Conservation (phyloP, 805 yeast genomes). For the Wickerhamiella spandovensis region DNA sequence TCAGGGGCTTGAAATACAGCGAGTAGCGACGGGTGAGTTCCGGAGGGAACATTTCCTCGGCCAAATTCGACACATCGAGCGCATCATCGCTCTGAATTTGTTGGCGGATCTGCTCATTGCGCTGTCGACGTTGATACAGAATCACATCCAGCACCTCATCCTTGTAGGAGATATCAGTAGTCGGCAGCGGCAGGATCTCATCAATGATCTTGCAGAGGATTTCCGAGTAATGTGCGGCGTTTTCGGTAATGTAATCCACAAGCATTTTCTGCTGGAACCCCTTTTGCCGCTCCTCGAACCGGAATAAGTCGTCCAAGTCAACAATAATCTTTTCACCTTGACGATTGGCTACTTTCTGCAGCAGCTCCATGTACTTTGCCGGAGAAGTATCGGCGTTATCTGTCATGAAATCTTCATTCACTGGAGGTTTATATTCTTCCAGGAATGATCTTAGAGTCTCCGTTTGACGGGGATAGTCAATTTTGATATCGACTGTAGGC, state of each 20-base stretch:
- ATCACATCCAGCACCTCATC: conserved; percentile 92
- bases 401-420: background rate
- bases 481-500: conserved; percentile 30
- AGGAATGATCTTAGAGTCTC: conserved; percentile 51
- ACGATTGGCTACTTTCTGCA: conserved; percentile 78
- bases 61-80: conserved; percentile 14
- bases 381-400: conserved; percentile 17
- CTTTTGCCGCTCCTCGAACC: conserved; percentile 41
- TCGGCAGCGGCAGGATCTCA: conserved; percentile 75
- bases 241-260: conserved; percentile 48
- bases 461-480: conserved; percentile 58
- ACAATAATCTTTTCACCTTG: conserved; percentile 53
- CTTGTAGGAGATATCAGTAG: conserved; percentile 59
- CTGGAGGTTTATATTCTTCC: conserved; percentile 35
- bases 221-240: conserved; percentile 70
- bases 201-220: conserved; percentile 65
- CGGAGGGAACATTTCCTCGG: conserved; percentile 53
- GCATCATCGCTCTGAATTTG: conserved; percentile 39
- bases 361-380: conserved; percentile 55
- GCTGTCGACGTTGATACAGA: conserved; percentile 72
- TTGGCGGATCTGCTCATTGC: conserved; percentile 61
- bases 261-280: conserved; percentile 28
- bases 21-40: conserved; percentile 76
- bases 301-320: conserved; percentile 73
- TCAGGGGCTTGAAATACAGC: conserved; percentile 73